Evolutionary conservation across 2,329 filamentous ascomycete genomes (phyloP), one percentile per base, ranked within the genome.

Genomic region (Pyrenochaeta sp.): DNA sequence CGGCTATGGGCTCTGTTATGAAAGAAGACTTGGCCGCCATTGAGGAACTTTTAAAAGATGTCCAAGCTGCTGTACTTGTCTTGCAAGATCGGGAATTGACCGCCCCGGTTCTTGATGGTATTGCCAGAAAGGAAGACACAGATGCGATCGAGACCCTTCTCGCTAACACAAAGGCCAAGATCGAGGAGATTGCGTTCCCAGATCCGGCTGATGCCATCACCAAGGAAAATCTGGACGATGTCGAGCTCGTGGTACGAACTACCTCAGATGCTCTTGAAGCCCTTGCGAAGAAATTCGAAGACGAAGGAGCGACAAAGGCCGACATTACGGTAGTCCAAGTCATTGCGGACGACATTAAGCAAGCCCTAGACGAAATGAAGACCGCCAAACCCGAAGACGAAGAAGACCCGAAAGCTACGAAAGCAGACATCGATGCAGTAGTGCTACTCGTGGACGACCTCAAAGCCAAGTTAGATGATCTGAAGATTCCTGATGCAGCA

Each of bases 141-240:
- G 85, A 93, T 49, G 90, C 90, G 8, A 92, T 97, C 45, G 93
- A 96, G 70, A 95, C 88, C 0, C 85, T 97, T 35, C 79, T 97
- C 9, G 85, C 88, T 28, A 96, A 96, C 67, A 92, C 91, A 21
- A 96, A 96, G 68, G 85, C 87, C 4, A 89, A 89, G 32, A 77
- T 97, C 7, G 93, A 96, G 45, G 91, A 96, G 46, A 82, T 96
- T 35, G 82, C 70, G 4, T 68, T 82, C 18, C 77, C 81, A 1
- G 77, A 92, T 36, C 81, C 84, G 3, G 87, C 91, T 22, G 84
- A 88, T 44, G 77, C 84, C 2, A 84, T 91, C 7, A 82, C 76
- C 21, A 80, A 81, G 29, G 81, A 84, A 42, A 79, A 85, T 27
- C 62, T 86, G n/a, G 79, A 81, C 34, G 73, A 77, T 7, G 68